A percentile compares a stretch with the other conserved stretches of the same genome.
phyloP scores from a whole-genome alignment of 345 rosid species.

The Raphanus raphanistrum region DNA sequence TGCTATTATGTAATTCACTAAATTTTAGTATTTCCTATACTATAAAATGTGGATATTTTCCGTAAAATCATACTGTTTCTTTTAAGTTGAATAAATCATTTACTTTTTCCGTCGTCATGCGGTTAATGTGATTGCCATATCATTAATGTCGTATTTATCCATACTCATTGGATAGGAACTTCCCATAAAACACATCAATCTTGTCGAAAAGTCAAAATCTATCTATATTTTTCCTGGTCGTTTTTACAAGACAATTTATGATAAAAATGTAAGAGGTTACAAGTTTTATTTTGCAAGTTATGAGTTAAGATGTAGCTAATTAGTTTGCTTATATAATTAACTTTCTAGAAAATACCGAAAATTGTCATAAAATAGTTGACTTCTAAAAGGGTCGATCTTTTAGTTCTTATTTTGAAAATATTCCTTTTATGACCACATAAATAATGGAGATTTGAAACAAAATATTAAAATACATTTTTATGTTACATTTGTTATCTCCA shows the following conservation, averaged over 20 bases:
- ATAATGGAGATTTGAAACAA: background rate
- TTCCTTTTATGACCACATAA: background rate
- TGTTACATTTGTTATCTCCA: background rate
- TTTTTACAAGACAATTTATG: background rate
- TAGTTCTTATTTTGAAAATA: background rate
- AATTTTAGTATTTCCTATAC: background rate
- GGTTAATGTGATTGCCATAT: slow-evolving; percentile 21
- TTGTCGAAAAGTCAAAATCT: background rate
- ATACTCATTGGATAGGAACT: background rate
- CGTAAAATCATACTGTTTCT: background rate
- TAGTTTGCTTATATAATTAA: background rate
- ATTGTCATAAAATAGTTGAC: background rate
- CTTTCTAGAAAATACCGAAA: background rate
- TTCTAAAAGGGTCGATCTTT: no score
- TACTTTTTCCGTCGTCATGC: background rate
- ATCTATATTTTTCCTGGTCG: background rate
- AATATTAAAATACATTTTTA: no score
- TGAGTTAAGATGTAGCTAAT: background rate
- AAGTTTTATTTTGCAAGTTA: background rate
- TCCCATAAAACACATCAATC: background rate
- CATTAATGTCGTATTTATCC: slow-evolving; percentile 14
- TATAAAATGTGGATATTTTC: slow-evolving; percentile 12
- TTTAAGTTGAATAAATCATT: background rate
- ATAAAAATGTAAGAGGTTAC: background rate
- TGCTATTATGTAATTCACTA: no score